Percentiles rank a stretch among this genome's conserved stretches.
Conservation (phyloP, 805 yeast species). For the Cyberlindnera maritima region DNA sequence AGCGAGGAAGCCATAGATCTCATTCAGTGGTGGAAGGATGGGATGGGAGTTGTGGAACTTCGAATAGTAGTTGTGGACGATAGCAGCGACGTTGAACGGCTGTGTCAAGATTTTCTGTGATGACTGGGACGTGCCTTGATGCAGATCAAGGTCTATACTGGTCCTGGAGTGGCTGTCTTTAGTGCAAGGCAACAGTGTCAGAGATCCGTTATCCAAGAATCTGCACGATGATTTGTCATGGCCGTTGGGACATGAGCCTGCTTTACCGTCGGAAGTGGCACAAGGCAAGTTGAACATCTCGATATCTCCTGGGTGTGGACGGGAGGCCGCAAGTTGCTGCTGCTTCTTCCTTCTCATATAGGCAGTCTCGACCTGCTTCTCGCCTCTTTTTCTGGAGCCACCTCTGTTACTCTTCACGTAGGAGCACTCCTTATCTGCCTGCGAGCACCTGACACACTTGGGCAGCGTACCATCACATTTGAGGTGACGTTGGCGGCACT, state of each 20-base stretch:
- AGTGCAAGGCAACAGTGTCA: constrained; percentile 24
- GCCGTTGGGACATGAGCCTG: constrained; percentile 25
- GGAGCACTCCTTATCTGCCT: constrained; percentile 35
- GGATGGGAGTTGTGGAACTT: constrained; percentile 45
- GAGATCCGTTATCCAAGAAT: constrained; percentile 14
- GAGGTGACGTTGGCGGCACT: constrained; percentile 48
- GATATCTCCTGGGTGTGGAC: constrained; percentile 1
- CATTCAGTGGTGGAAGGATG: constrained; percentile 39
- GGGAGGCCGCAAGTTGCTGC: neutral
- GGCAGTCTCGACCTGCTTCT: too few species aligned
- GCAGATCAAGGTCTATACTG: constrained; percentile 11
- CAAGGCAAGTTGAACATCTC: constrained; percentile 20
- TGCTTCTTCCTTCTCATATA: constrained; percentile 7
- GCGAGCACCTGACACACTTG: constrained; percentile 40
- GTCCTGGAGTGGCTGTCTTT: constrained; percentile 1
- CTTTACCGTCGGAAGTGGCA: constrained; percentile 11
- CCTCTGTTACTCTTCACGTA: constrained; percentile 54
- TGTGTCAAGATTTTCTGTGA: constrained; percentile 9
- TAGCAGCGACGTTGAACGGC: constrained; percentile 3
- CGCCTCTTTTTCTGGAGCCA: constrained; percentile 52
- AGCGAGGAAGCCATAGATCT: constrained; percentile 34
- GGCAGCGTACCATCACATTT: constrained; percentile 51
- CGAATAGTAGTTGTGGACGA: constrained; percentile 32
- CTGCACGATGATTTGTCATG: constrained; percentile 23
- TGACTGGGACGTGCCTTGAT: neutral